phyloP scores from a whole-genome alignment of 495 filamentous ascomycete species.

The Hypomontagnella submonticulosa region DNA sequence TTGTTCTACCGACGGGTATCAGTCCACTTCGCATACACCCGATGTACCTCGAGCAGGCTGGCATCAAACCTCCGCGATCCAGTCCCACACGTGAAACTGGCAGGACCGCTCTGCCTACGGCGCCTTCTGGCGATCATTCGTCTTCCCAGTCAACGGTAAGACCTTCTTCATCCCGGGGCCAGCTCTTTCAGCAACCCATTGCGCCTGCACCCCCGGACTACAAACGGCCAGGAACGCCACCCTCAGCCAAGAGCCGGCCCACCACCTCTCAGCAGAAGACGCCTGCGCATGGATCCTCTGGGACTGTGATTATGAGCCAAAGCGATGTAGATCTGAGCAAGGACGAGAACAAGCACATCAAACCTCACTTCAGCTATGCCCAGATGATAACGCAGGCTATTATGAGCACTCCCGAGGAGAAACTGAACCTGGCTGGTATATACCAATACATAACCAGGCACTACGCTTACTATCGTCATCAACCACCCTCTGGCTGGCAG shows the following conservation, averaged over 20 bases:
- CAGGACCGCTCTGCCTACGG: slow-evolving; percentile 54
- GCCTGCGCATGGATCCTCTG: slow-evolving; percentile 54
- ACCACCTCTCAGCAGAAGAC: slow-evolving; percentile 53
- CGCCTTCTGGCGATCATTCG: slow-evolving; percentile 58
- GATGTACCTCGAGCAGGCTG: slow-evolving; percentile 63
- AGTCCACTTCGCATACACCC: slow-evolving; percentile 67
- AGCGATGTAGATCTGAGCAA: slow-evolving; percentile 81
- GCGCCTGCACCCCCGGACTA: slow-evolving; percentile 77
- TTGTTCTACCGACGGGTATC: slow-evolving; percentile 79
- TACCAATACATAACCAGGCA: slow-evolving; percentile 89
- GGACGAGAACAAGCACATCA: slow-evolving; percentile 85
- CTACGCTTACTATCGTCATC: slow-evolving; percentile 90
- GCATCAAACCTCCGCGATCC: slow-evolving; percentile 47
- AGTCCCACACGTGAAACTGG: slow-evolving; percentile 46
- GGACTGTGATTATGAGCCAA: slow-evolving; percentile 59
- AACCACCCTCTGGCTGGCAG: slow-evolving; percentile 84
- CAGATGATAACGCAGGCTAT: slow-evolving; percentile 97
- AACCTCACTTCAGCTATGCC: slow-evolving; percentile 96
- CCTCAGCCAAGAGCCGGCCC: slow-evolving; percentile 56
- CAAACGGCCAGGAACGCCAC: slow-evolving; percentile 74
- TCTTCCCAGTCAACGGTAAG: slow-evolving; percentile 44
- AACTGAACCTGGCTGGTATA: slow-evolving; percentile 87
- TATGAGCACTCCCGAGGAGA: slow-evolving; percentile 81
- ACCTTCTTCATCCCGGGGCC: slow-evolving; percentile 40
- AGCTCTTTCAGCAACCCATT: slow-evolving; percentile 62